phyloP scores from a whole-genome alignment of 2,329 filamentous ascomycete species.

The Aschersonia sp. region DNA sequence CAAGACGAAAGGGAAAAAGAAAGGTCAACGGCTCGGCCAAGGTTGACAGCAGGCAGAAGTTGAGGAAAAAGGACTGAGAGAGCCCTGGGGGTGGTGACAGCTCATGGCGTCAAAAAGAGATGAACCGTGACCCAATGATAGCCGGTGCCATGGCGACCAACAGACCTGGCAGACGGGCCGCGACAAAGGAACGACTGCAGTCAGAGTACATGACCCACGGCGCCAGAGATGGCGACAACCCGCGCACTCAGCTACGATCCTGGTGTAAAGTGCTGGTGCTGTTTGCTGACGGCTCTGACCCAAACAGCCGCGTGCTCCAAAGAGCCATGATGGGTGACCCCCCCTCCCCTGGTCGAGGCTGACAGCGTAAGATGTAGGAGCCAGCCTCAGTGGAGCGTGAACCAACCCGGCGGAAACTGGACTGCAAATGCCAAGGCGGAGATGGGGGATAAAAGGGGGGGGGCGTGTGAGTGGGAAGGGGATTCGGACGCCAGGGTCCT shows the following conservation, averaged over 20 bases:
- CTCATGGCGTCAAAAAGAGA: conserved; percentile 1
- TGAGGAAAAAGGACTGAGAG: neutral
- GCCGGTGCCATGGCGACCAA: conserved; percentile 4
- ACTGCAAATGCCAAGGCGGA: neutral
- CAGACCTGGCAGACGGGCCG: conserved; percentile 3
- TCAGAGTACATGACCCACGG: conserved; percentile 1
- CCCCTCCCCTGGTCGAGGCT: conserved; percentile 5
- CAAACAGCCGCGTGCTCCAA: neutral
- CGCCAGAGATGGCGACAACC: conserved; percentile 3
- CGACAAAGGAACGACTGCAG: neutral
- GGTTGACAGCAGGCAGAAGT: conserved; percentile 1
- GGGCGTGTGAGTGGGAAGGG: neutral
- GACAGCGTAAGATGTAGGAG: conserved; percentile 3
- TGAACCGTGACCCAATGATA: conserved; percentile 3
- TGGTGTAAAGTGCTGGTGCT: conserved; percentile 1
- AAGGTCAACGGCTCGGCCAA: neutral
- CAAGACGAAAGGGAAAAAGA: conserved; percentile 1
- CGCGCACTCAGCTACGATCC: conserved; percentile 2
- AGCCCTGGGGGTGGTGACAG: neutral
- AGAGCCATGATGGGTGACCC: conserved; percentile 1
- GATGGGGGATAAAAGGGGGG: neutral
- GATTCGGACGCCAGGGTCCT: neutral
- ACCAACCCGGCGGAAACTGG: conserved; percentile 4
- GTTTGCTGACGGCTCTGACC: conserved; percentile 2
- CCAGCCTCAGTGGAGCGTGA: conserved; percentile 4